These are phyloP conservation scores for Chytriomyces sp. DNA, from an alignment of 192 early-diverging fungal species.

Conservation along the genomic window DNA sequence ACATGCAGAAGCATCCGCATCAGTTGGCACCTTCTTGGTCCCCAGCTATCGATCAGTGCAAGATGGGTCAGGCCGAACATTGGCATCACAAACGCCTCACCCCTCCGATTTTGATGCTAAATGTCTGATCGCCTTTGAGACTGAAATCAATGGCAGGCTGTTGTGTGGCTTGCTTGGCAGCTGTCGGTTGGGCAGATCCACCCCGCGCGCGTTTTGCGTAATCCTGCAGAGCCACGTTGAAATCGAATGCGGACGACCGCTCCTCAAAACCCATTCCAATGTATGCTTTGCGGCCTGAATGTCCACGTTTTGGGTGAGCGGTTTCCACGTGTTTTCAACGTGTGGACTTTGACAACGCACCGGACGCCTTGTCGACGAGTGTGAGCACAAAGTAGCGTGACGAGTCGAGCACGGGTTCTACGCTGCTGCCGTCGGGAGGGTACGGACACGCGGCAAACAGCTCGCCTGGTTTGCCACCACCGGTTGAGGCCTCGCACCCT, in stretches of 20 bases:
- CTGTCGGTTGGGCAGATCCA: neutral
- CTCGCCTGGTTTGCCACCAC: constrained; percentile 52
- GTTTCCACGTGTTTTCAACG: neutral
- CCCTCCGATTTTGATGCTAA: constrained; percentile 72
- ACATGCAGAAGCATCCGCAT: constrained; percentile 11
- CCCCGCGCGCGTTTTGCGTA: constrained; percentile 59
- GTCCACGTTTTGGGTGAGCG: neutral
- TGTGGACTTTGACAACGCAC: constrained; percentile 44
- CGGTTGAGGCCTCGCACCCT: constrained; percentile 7
- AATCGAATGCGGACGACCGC: constrained; percentile 82
- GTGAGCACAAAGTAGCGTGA: constrained; percentile 85
- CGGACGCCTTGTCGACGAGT: constrained; percentile 63
- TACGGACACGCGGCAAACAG: constrained; percentile 80
- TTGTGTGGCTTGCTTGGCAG: neutral
- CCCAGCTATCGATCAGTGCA: too few relatives aligned
- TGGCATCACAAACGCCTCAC: constrained; percentile 33
- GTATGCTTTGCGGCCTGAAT: constrained; percentile 73
- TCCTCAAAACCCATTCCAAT: constrained; percentile 86
- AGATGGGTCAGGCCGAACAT: too few relatives aligned
- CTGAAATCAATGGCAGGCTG: constrained; percentile 73
- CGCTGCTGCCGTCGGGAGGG: constrained; percentile 64
- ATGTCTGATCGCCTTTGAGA: constrained; percentile 78
- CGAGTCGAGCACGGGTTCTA: constrained; percentile 82
- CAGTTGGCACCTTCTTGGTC: constrained; percentile 11
- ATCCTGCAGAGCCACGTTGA: constrained; percentile 88